Base-by-base conservation (phyloP, 805 yeast species). In the Lachancea meyersii region DNA sequence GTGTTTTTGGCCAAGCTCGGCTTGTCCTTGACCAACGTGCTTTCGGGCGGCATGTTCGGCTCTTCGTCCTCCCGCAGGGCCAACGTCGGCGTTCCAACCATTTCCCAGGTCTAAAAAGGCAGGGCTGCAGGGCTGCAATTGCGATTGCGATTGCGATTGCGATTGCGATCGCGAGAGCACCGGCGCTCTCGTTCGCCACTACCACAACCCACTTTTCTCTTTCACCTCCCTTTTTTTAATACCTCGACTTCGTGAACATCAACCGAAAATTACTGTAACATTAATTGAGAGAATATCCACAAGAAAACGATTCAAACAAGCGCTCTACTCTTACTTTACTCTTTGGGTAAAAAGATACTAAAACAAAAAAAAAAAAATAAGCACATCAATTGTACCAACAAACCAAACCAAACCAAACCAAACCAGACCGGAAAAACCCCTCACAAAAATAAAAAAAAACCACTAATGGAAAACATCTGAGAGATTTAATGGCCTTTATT, bases 71-170 rank as follows among this genome's bases (percentile, higher is more conserved):
- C 62, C 67, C 65, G 48, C 66, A 54, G 61, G 48, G 54, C 86
- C 46, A 79, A 82, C 71, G 80, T 86, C 47, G 95, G 95, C 65
- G 84, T 86, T 40, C 95, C 95, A 70, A 77, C 94, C 60, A 80
- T 85, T 75, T 79, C 95, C 48, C 93, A 86, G 74, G 95, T 85
- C 62, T 86, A 77, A 75, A n/a, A n/a, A n/a, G n/a, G n/a, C n/a
- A 48, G 3, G 23, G 30, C 35, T 21, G 23, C 35, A 30, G 20
- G n/a, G n/a, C n/a, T n/a, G n/a, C n/a, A n/a, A n/a, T n/a, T n/a
- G n/a, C n/a, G n/a, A n/a, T n/a, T n/a, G n/a, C n/a, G n/a, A n/a
- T n/a, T n/a, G n/a, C n/a, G n/a, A n/a, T n/a, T n/a, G n/a, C n/a
- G n/a, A 9, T 13, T 10, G 13, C 31, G 23, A 32, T n/a, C n/a